A percentile compares a stretch with the other conserved stretches of the same genome.
phyloP scores from a whole-genome alignment of 352 stramenopile species.

The Saprolegnia parasitica region DNA sequence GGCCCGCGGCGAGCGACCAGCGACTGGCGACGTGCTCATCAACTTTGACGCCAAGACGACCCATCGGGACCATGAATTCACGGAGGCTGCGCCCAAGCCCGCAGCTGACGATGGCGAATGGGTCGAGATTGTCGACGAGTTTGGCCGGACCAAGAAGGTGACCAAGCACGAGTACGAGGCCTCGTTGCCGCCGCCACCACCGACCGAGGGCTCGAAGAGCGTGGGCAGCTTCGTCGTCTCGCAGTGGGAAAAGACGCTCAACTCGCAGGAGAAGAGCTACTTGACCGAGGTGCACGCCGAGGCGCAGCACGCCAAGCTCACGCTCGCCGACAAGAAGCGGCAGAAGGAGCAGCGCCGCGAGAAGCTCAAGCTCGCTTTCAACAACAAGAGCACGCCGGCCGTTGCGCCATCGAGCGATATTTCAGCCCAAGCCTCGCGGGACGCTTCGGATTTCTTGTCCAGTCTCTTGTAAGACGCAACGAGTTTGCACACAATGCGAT shows the following conservation, averaged over 20 bases:
- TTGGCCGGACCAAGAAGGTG: constrained; percentile 51
- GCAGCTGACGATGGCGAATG: constrained; percentile 9
- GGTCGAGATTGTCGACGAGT: constrained; percentile 54
- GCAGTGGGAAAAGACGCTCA: constrained; percentile 76
- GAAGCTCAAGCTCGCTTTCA: constrained; percentile 36
- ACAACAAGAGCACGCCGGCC: not conserved
- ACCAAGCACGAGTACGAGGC: constrained; percentile 39
- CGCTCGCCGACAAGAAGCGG: constrained; percentile 38
- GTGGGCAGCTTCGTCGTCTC: constrained; percentile 66
- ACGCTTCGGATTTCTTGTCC: not conserved
- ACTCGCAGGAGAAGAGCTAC: constrained; percentile 53
- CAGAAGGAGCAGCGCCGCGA: constrained; percentile 64
- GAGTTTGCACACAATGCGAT: too few species aligned
- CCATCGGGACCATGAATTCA: constrained; percentile 25
- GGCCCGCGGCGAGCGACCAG: constrained; percentile 32
- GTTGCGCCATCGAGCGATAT: not conserved
- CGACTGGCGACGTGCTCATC: constrained; percentile 37
- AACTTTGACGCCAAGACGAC: constrained; percentile 50
- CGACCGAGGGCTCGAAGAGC: constrained; percentile 14
- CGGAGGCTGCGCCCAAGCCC: not conserved
- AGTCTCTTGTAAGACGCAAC: not conserved
- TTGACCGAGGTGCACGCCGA: constrained; percentile 60
- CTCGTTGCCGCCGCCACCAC: constrained; percentile 11
- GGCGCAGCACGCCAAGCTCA: constrained; percentile 42
- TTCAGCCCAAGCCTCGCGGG: not conserved